Conservation (phyloP, 306 rosid species). For the Carpinus viminea region DNA sequence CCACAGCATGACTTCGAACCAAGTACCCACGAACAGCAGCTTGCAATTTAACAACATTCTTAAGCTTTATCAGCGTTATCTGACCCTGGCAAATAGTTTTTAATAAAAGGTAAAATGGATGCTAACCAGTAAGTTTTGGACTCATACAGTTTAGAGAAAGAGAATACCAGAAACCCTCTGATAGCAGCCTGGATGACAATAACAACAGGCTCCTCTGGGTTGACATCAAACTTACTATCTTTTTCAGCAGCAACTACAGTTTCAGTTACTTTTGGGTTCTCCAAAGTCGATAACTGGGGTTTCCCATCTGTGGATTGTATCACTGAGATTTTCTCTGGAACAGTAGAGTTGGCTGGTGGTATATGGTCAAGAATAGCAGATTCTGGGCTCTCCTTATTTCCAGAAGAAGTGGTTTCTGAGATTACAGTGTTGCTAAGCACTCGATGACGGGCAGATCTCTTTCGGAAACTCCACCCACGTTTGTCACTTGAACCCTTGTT, state of each 20-base stretch:
- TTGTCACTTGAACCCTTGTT: constrained; percentile 70
- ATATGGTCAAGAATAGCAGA: constrained; percentile 45
- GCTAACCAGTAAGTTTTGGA: constrained; percentile 15
- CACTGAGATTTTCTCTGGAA: constrained; percentile 53
- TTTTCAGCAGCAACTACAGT: constrained; percentile 33
- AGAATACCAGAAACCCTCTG: constrained; percentile 75
- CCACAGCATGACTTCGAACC: constrained; percentile 86
- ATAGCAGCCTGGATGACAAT: constrained; percentile 71
- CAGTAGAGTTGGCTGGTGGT: constrained; percentile 42
- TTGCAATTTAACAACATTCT: constrained; percentile 80
- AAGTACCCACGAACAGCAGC: constrained; percentile 93
- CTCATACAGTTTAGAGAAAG: constrained; percentile 15
- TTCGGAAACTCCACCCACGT: constrained; percentile 94
- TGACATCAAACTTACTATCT: constrained; percentile 44
- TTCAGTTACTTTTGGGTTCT: constrained; percentile 42
- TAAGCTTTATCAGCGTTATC: constrained; percentile 46
- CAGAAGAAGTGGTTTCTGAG: constrained; percentile 53
- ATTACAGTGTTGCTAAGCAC: constrained; percentile 87
- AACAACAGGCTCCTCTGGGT: constrained; percentile 56
- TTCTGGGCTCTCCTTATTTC: constrained; percentile 66
- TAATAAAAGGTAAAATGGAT: constrained; percentile 7
- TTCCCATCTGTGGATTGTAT: constrained; percentile 56
- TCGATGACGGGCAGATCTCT: constrained; percentile 79
- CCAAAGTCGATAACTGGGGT: constrained; percentile 42
- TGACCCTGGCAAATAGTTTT: constrained; percentile 56